Percentiles rank a stretch among this genome's conserved stretches.
phyloP scores from a whole-genome alignment of 257 asterid genomes.

The Misopates orontium region DNA sequence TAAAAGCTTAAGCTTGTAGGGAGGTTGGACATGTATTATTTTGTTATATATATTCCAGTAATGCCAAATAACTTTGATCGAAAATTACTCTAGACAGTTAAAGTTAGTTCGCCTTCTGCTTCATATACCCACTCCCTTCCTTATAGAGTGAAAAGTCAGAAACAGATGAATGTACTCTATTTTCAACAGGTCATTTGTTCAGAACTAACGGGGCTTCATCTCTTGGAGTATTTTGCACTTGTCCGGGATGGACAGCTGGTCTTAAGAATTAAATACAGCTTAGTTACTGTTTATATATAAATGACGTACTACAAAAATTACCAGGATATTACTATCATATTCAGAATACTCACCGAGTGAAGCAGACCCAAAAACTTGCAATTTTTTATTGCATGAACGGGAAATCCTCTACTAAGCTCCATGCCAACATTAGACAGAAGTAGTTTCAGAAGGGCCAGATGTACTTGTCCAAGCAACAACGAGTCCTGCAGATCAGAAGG shows the following conservation, averaged over 20 bases:
- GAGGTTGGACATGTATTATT: too few relatives aligned
- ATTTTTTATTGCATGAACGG: conserved; percentile 65
- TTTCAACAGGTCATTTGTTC: conserved; percentile 6
- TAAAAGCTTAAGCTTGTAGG: too few relatives aligned
- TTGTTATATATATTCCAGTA: too few relatives aligned
- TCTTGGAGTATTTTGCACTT: not conserved
- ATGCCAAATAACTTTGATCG: not conserved
- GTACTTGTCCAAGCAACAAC: conserved; percentile 85
- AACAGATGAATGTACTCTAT: not conserved
- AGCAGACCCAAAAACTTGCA: conserved; percentile 77
- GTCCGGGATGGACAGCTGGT: conserved; percentile 6
- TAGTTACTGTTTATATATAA: conserved; percentile 8
- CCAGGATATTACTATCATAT: conserved; percentile 20
- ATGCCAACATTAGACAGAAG: conserved; percentile 67
- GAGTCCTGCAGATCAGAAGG: conserved; percentile 60
- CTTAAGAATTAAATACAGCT: not conserved
- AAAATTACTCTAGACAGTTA: not conserved
- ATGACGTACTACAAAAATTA: conserved; percentile 16
- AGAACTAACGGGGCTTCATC: not conserved
- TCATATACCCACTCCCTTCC: not conserved
- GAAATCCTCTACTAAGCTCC: conserved; percentile 58
- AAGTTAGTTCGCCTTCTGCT: not conserved
- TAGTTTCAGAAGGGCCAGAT: conserved; percentile 71
- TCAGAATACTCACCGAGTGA: conserved; percentile 62
- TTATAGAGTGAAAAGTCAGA: conserved; percentile 1